phyloP scores from a whole-genome alignment of 805 yeast species.

The Hyphopichia homilentoma region DNA sequence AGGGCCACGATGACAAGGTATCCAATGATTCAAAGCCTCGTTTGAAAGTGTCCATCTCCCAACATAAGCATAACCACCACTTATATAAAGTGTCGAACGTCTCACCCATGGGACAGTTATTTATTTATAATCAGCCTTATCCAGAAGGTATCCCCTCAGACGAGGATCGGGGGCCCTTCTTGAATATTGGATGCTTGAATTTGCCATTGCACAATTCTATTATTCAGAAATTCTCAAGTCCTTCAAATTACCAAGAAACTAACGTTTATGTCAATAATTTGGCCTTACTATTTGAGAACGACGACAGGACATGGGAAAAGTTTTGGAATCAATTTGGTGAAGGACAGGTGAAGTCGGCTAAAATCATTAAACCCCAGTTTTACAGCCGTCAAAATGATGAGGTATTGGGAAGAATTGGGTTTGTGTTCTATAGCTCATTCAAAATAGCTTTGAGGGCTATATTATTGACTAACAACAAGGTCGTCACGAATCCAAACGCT shows the following conservation, averaged over 20 bases:
- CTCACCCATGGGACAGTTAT: background rate
- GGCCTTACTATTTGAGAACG: slow-evolving; percentile 53
- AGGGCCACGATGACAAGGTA: slow-evolving; percentile 3
- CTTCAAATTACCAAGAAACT: slow-evolving; percentile 53
- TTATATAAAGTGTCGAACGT: slow-evolving; percentile 11
- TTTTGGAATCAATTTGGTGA: slow-evolving; percentile 40
- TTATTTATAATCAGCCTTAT: slow-evolving; percentile 1
- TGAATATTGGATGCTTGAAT: slow-evolving; percentile 4
- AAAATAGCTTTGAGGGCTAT: slow-evolving; percentile 64
- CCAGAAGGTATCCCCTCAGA: too few relatives aligned
- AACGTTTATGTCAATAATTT: slow-evolving; percentile 70
- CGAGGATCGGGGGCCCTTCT: slow-evolving; percentile 15
- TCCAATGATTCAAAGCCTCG: slow-evolving; percentile 7
- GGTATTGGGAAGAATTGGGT: slow-evolving; percentile 44
- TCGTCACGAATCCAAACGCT: slow-evolving; percentile 14
- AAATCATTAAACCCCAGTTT: slow-evolving; percentile 40
- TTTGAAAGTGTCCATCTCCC: slow-evolving; percentile 28
- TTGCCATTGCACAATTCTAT: slow-evolving; percentile 6
- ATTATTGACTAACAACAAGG: slow-evolving; percentile 45
- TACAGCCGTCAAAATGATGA: slow-evolving; percentile 17
- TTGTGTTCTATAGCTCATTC: slow-evolving; percentile 57
- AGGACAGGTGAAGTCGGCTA: slow-evolving; percentile 32
- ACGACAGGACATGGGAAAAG: slow-evolving; percentile 38
- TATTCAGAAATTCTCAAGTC: slow-evolving; percentile 14
- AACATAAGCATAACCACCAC: slow-evolving; percentile 33